These are phyloP conservation scores for Spathaspora sp. DNA, from an alignment of 1,139 yeast species.

Conservation along the genomic window DNA sequence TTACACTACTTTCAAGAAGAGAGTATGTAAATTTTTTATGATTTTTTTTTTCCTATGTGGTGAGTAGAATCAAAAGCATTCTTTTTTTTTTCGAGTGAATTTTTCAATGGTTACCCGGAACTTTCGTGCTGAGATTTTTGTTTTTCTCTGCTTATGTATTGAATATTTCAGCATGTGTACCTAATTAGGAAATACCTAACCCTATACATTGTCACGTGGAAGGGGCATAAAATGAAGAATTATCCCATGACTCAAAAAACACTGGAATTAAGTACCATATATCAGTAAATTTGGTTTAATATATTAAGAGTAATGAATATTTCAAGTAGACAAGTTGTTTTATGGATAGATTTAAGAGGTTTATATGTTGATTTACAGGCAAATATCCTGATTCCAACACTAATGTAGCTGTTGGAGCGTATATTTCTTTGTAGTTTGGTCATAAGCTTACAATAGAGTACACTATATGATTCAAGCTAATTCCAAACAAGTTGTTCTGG, in stretches of 20 bases:
- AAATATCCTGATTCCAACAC: too few species aligned
- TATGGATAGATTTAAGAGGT: not conserved
- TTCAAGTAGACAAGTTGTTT: not conserved
- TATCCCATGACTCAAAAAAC: not conserved
- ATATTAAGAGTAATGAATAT: not conserved
- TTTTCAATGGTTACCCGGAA: constrained; percentile 11
- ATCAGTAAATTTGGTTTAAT: not conserved
- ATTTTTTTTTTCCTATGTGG: constrained; percentile 4
- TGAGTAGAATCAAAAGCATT: constrained; percentile 1
- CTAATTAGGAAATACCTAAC: constrained; percentile 9
- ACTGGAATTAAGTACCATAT: not conserved
- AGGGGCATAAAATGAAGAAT: not conserved
- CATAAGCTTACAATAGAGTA: too few species aligned
- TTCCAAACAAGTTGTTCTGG: not conserved
- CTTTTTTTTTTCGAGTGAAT: not conserved
- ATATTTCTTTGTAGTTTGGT: too few species aligned
- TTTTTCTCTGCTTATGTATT: constrained; percentile 7
- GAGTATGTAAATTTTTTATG: constrained; percentile 2
- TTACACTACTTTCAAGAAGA: not conserved
- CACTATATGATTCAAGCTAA: not conserved
- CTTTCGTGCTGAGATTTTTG: constrained; percentile 8
- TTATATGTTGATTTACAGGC: too few species aligned
- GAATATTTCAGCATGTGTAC: constrained; percentile 13
- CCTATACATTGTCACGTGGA: constrained; percentile 13
- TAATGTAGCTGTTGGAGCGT: too few species aligned